phyloP scores from a whole-genome alignment of 2,329 filamentous ascomycete genomes.

The Herpotrichia juniperi region DNA sequence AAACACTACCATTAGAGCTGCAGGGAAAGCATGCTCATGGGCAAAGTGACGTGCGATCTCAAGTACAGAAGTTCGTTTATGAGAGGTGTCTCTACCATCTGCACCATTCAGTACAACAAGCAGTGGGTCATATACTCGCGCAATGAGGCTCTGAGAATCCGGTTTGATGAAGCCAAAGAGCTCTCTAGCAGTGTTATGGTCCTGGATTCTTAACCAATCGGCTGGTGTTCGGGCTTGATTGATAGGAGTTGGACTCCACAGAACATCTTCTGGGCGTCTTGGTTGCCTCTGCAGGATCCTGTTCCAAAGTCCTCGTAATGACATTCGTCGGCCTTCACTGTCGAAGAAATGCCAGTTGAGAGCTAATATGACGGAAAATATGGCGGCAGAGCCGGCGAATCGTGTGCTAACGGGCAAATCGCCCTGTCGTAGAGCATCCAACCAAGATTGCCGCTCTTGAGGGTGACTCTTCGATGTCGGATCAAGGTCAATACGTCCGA shows the following conservation, averaged over 20 bases:
- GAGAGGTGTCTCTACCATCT: constrained; percentile 64
- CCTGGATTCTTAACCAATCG: constrained; percentile 78
- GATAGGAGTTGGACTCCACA: constrained; percentile 60
- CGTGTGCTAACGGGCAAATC: constrained; percentile 72
- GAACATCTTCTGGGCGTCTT: constrained; percentile 1
- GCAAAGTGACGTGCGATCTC: constrained; percentile 56
- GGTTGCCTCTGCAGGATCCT: constrained; percentile 22
- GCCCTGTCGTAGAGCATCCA: constrained; percentile 67
- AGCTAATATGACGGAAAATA: constrained; percentile 73
- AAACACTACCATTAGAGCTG: constrained; percentile 67
- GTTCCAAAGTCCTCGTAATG: constrained; percentile 18
- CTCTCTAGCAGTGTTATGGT: constrained; percentile 78
- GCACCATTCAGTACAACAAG: constrained; percentile 74
- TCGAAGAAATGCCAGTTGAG: constrained; percentile 82
- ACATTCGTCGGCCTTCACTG: constrained; percentile 52
- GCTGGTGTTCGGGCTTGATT: constrained; percentile 78
- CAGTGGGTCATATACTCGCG: constrained; percentile 75
- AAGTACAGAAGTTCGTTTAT: constrained; percentile 56
- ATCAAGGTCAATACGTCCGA: constrained; percentile 54
- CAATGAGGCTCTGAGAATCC: constrained; percentile 71
- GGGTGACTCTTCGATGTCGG: constrained; percentile 54
- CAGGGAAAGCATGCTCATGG: constrained; percentile 72
- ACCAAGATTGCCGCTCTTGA: constrained; percentile 60
- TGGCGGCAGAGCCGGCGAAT: constrained; percentile 75
- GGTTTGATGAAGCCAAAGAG: constrained; percentile 79